phyloP scores from a whole-genome alignment of 495 filamentous ascomycete species.

The Clavariopsis aquatica region DNA sequence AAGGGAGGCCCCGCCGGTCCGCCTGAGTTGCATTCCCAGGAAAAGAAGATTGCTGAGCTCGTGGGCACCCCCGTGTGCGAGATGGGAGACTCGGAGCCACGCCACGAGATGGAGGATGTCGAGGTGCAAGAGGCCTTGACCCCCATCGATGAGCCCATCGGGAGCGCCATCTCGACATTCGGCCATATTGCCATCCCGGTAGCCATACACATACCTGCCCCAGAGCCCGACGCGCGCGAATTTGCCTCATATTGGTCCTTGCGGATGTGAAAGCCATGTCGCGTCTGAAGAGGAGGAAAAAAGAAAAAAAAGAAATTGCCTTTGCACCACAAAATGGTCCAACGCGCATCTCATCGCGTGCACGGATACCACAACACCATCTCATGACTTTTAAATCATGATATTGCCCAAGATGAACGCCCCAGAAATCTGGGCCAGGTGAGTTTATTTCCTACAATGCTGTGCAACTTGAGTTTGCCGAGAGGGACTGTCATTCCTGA shows the following conservation, averaged over 20 bases:
- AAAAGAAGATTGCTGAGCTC: conserved; percentile 13
- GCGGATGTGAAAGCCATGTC: not conserved
- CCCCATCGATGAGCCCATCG: not conserved
- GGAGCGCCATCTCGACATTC: not conserved
- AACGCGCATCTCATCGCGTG: too few species aligned
- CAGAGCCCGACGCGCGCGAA: not conserved
- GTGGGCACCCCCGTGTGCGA: conserved; percentile 17
- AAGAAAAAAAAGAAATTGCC: too few species aligned
- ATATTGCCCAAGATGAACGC: too few species aligned
- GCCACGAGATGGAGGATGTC: conserved; percentile 17
- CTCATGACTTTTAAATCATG: too few species aligned
- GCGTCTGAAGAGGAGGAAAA: too few species aligned
- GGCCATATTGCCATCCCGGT: not conserved
- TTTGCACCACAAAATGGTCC: too few species aligned
- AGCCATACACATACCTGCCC: not conserved
- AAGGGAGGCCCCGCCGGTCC: not conserved
- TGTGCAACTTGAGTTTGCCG: too few species aligned
- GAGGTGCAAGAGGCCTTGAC: conserved; percentile 1
- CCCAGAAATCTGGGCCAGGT: too few species aligned
- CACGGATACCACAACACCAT: too few species aligned
- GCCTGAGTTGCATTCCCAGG: conserved; percentile 5
- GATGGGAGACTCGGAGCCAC: conserved; percentile 16
- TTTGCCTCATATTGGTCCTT: not conserved
- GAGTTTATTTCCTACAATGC: too few species aligned
- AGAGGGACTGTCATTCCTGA: too few species aligned